Evolutionary conservation across 2,329 filamentous ascomycete species (phyloP).

Genomic region (Fonsecaea pugnacius): DNA sequence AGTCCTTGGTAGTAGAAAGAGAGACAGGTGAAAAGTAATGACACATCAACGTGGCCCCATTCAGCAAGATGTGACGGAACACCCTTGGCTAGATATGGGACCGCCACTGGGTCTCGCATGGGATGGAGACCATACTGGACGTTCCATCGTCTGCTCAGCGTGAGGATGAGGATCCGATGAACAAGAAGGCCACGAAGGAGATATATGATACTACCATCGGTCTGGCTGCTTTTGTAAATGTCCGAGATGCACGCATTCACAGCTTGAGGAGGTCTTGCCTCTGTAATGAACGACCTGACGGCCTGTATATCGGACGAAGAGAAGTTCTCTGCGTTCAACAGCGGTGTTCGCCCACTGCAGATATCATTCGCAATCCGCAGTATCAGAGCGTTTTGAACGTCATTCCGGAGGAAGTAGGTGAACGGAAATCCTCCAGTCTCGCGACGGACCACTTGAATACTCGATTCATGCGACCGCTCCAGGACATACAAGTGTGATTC

Average conservation of each 20-base stretch:
- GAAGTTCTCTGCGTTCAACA: slow-evolving; percentile 25
- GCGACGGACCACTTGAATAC: slow-evolving; percentile 56
- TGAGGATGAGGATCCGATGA: slow-evolving; percentile 59
- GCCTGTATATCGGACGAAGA: slow-evolving; percentile 14
- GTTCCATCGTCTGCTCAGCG: slow-evolving; percentile 63
- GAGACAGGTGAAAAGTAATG: slow-evolving; percentile 61
- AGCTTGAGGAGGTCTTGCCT: slow-evolving; percentile 4
- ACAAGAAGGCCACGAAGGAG: slow-evolving; percentile 57
- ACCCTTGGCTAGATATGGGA: slow-evolving; percentile 66
- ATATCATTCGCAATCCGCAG: slow-evolving; percentile 50
- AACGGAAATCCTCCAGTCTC: slow-evolving; percentile 56
- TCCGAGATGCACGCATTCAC: slow-evolving; percentile 1
- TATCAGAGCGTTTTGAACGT: slow-evolving; percentile 54
- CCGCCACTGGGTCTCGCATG: slow-evolving; percentile 59
- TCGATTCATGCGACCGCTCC: slow-evolving; percentile 46
- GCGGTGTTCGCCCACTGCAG: slow-evolving; percentile 40
- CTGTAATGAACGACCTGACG: slow-evolving; percentile 16
- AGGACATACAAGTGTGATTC: slow-evolving; percentile 40
- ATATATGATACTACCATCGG: slow-evolving; percentile 19
- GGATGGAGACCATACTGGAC: slow-evolving; percentile 66
- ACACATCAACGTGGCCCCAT: slow-evolving; percentile 66
- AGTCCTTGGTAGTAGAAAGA: slow-evolving; percentile 64
- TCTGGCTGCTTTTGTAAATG: slow-evolving; percentile 16
- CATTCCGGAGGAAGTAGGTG: slow-evolving; percentile 58
- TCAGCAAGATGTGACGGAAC: slow-evolving; percentile 60